Base-by-base conservation (phyloP, 2,329 filamentous ascomycete genomes). In the Tolypocladium tropicale region DNA sequence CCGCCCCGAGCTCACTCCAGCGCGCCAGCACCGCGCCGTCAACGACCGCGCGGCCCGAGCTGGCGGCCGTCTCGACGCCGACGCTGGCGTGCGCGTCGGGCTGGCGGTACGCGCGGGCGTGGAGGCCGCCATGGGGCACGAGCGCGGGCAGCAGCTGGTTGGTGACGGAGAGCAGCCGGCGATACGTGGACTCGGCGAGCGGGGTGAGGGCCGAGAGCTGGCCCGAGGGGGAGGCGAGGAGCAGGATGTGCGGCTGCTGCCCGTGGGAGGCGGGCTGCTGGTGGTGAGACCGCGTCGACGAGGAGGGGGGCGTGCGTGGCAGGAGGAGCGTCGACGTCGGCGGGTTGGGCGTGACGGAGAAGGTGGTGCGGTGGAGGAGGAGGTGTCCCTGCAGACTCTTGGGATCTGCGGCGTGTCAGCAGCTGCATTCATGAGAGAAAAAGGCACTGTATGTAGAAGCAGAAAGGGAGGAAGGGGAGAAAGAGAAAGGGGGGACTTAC, bases 371-470 rank as follows among this genome's bases (percentile, higher is more conserved):
- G 70, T 93, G 90, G 9, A 99, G 81, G 28, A 99, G 82, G 43
- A 92, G 83, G 65, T 92, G 88, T 52, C 94, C 94, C 56, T 93
- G 89, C 36, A 96, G 83, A 7, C 91, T 95, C 75, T 95, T 95
- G 18, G 93, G 93, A 67, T 97, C 92, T 95, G 62, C 55, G 41
- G 21, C 18, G 4, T 16, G 53, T 39, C 9, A 21, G 54, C 43
- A 52, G 6, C 3, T 7, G 41, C 21, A n/a, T 10, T 21, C 2
- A 9, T 11, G 2, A 39, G n/a, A n/a, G n/a, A n/a, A n/a, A n/a
- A n/a, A n/a, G n/a, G n/a, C n/a, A n/a, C n/a, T 6, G 4, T 6
- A 39, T n/a, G 1, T 6, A 9, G 6, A 9, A 32, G 30, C 36
- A n/a, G 34, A 14, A 14, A 14, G 34, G 34, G 34, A n/a, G 3